Evolutionary conservation across 352 stramenopile species (phyloP).

Genomic region (Vaucheria bursata): DNA sequence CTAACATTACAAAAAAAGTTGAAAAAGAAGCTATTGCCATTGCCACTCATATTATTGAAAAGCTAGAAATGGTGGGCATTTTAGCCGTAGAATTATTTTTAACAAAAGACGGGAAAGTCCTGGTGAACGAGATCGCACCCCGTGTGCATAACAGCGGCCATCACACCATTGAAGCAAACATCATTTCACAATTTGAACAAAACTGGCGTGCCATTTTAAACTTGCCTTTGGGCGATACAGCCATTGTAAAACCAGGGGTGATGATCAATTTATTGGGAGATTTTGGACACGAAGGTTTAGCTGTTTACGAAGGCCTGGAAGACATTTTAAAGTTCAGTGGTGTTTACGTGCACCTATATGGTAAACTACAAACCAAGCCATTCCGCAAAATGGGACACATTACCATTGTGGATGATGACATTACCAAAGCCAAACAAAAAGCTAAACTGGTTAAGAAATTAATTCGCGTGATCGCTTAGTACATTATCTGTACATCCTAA

Average conservation of each 20-base stretch:
- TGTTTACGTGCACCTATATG: conserved; percentile 4
- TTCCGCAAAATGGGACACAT: conserved; percentile 10
- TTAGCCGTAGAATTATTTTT: conserved; percentile 97
- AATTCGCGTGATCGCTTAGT: no score
- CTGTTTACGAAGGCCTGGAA: neutral
- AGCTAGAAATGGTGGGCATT: conserved; percentile 69
- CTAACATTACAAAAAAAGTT: neutral
- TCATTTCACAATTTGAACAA: conserved; percentile 93
- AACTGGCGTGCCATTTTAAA: conserved; percentile 59
- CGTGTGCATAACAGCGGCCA: conserved; percentile 94
- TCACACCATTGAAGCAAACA: conserved; percentile 94
- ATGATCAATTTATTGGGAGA: conserved; percentile 6
- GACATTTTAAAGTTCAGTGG: neutral
- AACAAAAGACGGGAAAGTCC: conserved; percentile 63
- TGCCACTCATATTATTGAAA: neutral
- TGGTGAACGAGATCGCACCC: conserved; percentile 90
- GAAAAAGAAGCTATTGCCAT: neutral
- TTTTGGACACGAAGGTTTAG: neutral
- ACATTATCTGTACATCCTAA: no score
- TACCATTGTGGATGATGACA: no score
- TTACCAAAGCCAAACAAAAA: no score
- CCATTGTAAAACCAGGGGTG: neutral
- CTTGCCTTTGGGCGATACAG: conserved; percentile 1
- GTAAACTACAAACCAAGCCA: neutral
- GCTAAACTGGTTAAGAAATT: no score